phyloP scores from a whole-genome alignment of 352 stramenopile genomes.

The Phytophthora chlamydospora region DNA sequence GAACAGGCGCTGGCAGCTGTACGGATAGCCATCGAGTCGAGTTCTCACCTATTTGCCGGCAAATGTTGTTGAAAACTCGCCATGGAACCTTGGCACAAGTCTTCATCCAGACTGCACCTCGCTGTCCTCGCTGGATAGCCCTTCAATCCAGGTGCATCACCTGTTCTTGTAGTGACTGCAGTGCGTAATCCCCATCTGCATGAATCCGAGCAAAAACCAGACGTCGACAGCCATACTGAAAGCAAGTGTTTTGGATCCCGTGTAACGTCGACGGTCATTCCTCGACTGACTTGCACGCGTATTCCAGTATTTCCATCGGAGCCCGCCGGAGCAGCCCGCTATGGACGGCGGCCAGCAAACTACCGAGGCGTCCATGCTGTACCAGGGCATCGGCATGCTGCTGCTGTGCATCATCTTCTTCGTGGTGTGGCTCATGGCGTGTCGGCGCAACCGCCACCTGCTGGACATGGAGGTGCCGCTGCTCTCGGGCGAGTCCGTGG shows the following conservation, averaged over 20 bases:
- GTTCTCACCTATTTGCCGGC: too few relatives aligned
- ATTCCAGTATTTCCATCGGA: constrained; percentile 1
- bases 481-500: constrained; percentile 57
- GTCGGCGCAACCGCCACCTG: constrained; percentile 44
- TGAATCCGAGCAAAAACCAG: constrained; percentile 9
- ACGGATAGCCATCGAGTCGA: too few relatives aligned
- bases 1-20: too few relatives aligned
- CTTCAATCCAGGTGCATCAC: too few relatives aligned
- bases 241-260: constrained; percentile 13
- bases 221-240: constrained; percentile 13
- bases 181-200: constrained; percentile 17
- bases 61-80: too few relatives aligned
- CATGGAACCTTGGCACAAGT: too few relatives aligned
- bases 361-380: constrained; percentile 52
- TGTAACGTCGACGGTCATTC: constrained; percentile 12
- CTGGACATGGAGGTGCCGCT: constrained; percentile 58
- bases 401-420: constrained; percentile 62
- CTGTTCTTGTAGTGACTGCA: too few relatives aligned
- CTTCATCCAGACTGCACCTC: too few relatives aligned
- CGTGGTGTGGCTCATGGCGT: constrained; percentile 56
- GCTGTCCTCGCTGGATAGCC: too few relatives aligned
- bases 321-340: not conserved
- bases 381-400: constrained; percentile 63
- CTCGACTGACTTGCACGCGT: constrained; percentile 19
- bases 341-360: constrained; percentile 34